phyloP scores from a whole-genome alignment of 2,329 filamentous ascomycete genomes.

The Xylaria polymorpha region DNA sequence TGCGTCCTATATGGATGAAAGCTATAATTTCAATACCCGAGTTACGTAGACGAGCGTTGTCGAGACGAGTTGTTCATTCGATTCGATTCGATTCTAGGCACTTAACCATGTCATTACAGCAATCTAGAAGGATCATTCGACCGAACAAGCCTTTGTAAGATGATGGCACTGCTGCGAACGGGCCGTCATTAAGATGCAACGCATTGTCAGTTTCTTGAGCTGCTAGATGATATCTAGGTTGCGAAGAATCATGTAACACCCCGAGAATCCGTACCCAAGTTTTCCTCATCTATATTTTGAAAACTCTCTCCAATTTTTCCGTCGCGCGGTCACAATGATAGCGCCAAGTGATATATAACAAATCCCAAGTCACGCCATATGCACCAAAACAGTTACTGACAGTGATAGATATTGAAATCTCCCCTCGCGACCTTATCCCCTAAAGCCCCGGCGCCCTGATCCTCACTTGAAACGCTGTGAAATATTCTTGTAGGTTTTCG shows the following conservation, averaged over 20 bases:
- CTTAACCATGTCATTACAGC: background rate
- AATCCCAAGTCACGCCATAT: background rate
- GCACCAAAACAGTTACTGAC: background rate
- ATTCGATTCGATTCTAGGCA: background rate
- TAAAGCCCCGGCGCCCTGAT: background rate
- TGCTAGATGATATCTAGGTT: background rate
- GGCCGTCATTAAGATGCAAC: background rate
- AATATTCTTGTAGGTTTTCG: background rate
- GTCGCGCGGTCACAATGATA: background rate
- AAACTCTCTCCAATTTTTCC: slow-evolving; percentile 2
- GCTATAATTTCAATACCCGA: background rate
- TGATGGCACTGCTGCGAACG: background rate
- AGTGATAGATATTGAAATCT: background rate
- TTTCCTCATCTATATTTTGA: slow-evolving; percentile 5
- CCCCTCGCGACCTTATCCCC: background rate
- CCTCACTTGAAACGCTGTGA: background rate
- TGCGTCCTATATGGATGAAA: background rate
- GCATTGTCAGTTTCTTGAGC: background rate
- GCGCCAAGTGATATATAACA: background rate
- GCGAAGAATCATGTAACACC: background rate
- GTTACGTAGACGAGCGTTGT: background rate
- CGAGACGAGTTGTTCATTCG: background rate
- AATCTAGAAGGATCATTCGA: background rate
- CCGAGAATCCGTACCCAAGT: background rate
- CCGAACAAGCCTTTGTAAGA: background rate